Conservation (phyloP, 2,329 filamentous ascomycete species). For the Elsinoe ampelina region DNA sequence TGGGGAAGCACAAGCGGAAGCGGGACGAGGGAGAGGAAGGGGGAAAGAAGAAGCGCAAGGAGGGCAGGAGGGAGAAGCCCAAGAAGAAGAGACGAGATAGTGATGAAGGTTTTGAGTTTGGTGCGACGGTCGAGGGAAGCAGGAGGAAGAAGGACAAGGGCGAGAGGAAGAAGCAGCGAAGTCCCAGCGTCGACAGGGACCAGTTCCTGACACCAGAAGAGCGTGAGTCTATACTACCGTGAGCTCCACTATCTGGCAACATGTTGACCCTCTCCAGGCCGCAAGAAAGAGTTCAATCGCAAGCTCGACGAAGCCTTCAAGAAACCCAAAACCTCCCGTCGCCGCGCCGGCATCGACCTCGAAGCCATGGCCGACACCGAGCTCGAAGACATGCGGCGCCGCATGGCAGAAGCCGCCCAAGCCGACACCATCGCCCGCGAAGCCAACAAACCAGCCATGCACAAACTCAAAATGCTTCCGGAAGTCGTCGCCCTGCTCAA, state of each 20-base stretch:
- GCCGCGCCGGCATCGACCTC: conserved; percentile 85
- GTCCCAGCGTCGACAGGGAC: conserved; percentile 57
- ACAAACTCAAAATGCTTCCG: conserved; percentile 89
- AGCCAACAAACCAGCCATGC: conserved; percentile 68
- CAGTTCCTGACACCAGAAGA: conserved; percentile 76
- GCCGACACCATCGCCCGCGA: conserved; percentile 76
- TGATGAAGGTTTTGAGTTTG: conserved; percentile 44
- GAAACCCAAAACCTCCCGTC: conserved; percentile 65
- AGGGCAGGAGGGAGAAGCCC: conserved; percentile 45
- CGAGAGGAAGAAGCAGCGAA: conserved; percentile 33
- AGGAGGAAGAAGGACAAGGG: conserved; percentile 40
- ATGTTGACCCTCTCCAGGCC: conserved; percentile 36
- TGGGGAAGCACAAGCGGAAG: conserved; percentile 56
- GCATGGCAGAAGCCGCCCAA: conserved; percentile 85
- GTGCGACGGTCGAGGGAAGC: conserved; percentile 46
- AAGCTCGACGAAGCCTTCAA: conserved; percentile 85
- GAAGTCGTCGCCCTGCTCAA: conserved; percentile 83
- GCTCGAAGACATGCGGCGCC: conserved; percentile 66
- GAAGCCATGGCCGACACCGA: conserved; percentile 85
- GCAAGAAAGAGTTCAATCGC: conserved; percentile 72
- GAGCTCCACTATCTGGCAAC: conserved; percentile 9
- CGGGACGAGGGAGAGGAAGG: conserved; percentile 53
- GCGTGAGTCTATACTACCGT: conserved; percentile 41
- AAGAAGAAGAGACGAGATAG: conserved; percentile 52
- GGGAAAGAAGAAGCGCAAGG: conserved; percentile 58